phyloP scores from a whole-genome alignment of 2,329 filamentous ascomycete species.

The Massarina eburnea region DNA sequence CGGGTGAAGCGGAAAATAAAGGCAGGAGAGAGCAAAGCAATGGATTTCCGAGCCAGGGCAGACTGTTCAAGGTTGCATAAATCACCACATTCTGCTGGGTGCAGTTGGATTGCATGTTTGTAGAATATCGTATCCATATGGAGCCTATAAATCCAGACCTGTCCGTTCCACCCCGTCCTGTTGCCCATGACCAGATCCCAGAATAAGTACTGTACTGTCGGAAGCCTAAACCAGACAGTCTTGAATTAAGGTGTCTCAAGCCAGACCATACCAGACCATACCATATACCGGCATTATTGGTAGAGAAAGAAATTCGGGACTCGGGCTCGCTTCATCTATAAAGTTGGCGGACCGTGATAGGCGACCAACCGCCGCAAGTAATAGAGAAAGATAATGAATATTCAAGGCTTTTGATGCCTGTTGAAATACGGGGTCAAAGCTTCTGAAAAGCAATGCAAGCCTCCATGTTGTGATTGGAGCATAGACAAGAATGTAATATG shows the following conservation, averaged over 20 bases:
- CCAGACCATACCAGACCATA: slow-evolving; percentile 1
- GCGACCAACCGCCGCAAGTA: not conserved
- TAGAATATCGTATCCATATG: slow-evolving; percentile 1
- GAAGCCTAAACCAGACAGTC: not conserved
- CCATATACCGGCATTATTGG: not conserved
- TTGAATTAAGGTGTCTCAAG: too few species aligned
- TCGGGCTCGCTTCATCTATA: not conserved
- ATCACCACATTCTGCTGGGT: not conserved
- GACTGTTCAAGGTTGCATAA: not conserved
- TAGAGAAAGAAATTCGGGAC: not conserved
- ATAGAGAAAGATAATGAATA: slow-evolving; percentile 6
- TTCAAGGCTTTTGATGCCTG: slow-evolving; percentile 3
- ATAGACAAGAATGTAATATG: not conserved
- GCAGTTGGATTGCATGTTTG: not conserved
- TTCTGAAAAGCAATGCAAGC: slow-evolving; percentile 1
- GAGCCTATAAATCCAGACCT: slow-evolving; percentile 1
- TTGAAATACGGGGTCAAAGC: not conserved
- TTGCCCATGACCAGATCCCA: too few species aligned
- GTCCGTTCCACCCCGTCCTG: not conserved
- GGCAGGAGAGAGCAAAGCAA: not conserved
- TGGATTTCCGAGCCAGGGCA: slow-evolving; percentile 1
- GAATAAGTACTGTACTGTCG: too few species aligned
- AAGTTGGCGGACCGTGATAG: not conserved
- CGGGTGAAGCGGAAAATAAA: not conserved
- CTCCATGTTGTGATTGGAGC: not conserved